phyloP scores from a whole-genome alignment of 2,329 filamentous ascomycete genomes.

The Ophiostoma ulmi region DNA sequence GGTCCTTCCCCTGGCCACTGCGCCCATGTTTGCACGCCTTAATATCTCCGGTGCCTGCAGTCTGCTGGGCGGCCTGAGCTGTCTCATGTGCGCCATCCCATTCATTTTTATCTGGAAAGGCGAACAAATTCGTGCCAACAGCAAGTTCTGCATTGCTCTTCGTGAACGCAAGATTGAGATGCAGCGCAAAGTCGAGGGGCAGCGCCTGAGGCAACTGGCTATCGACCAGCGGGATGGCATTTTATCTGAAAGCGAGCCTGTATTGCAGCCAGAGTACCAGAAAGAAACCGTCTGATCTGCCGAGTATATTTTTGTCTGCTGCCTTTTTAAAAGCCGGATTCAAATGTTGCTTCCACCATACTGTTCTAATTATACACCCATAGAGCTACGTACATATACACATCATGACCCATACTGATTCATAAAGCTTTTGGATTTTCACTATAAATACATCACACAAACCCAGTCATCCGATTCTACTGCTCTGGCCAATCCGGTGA shows the following conservation, averaged over 20 bases:
- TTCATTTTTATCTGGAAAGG: slow-evolving; percentile 53
- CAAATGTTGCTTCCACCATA: background rate
- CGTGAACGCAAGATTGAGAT: slow-evolving; percentile 47
- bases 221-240: background rate
- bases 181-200: slow-evolving; percentile 38
- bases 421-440: background rate
- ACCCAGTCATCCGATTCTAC: background rate
- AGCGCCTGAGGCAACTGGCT: slow-evolving; percentile 27
- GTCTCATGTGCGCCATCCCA: slow-evolving; percentile 47
- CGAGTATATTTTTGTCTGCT: background rate
- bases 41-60: slow-evolving; percentile 48
- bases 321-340: background rate
- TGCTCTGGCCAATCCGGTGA: background rate
- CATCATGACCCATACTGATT: background rate
- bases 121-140: slow-evolving; percentile 50
- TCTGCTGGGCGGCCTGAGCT: slow-evolving; percentile 47
- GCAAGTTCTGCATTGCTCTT: slow-evolving; percentile 58
- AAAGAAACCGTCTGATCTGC: slow-evolving; percentile 19
- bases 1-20: slow-evolving; percentile 53
- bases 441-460: background rate
- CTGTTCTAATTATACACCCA: background rate
- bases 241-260: background rate
- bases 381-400: background rate
- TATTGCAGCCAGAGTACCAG: background rate
- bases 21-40: slow-evolving; percentile 45